A percentile compares a stretch with the other conserved stretches of the same genome.
Evolutionary conservation across 371 early-diverging fungal genomes (phyloP).

Genomic region (Rhizomucor miehei): DNA sequence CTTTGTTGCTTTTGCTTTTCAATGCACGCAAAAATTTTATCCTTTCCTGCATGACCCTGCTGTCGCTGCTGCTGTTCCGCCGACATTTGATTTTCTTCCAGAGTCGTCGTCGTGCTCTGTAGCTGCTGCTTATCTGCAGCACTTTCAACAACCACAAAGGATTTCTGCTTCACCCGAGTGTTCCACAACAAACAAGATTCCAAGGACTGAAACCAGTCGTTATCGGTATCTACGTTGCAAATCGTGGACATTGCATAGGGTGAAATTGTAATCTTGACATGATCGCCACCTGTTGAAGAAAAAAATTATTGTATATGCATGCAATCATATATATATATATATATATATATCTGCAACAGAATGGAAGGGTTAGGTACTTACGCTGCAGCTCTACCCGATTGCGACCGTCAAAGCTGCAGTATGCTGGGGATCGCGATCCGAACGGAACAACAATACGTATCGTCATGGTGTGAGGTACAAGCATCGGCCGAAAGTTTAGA

Average conservation of each 20-base stretch:
- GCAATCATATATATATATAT: no score
- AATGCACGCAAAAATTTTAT: no score
- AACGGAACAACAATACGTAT: conserved; percentile 73
- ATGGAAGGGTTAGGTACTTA: no score
- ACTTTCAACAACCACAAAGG: conserved; percentile 52
- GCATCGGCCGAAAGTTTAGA: conserved; percentile 91
- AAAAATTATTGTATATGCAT: no score
- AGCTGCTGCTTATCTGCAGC: no score
- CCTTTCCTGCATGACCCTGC: no score
- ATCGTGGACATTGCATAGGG: conserved; percentile 87
- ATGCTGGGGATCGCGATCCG: conserved; percentile 68
- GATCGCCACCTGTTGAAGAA: conserved; percentile 74
- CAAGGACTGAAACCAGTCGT: conserved; percentile 84
- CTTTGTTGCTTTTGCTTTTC: no score
- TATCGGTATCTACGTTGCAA: conserved; percentile 63
- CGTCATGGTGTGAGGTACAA: conserved; percentile 86
- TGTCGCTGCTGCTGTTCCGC: no score
- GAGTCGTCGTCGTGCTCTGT: no score
- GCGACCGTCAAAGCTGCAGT: conserved; percentile 89
- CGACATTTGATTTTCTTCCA: no score
- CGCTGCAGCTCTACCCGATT: conserved; percentile 79
- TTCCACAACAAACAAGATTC: conserved; percentile 83
- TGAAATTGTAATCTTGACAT: conserved; percentile 80
- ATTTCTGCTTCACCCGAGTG: conserved; percentile 70
- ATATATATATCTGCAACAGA: no score